Evolutionary conservation across 192 early-diverging fungal species (phyloP).

Genomic region (Coemansia sp.): DNA sequence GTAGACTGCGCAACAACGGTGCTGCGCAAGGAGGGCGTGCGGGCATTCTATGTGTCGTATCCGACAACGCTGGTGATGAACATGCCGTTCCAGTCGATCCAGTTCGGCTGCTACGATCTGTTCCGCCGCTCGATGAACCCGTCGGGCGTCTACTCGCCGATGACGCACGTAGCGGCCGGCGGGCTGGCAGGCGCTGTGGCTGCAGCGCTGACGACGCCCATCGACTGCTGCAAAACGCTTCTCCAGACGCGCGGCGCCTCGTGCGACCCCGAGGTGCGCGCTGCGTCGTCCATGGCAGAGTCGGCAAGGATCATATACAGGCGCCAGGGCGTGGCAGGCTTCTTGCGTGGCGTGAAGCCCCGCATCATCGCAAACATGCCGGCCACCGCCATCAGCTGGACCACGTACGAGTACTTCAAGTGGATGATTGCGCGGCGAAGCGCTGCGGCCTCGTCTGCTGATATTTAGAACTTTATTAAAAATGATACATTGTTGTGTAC

Average conservation of each 20-base stretch:
- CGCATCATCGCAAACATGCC: constrained; percentile 90
- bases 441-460: neutral
- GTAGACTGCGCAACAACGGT: constrained; percentile 69
- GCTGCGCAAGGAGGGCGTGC: constrained; percentile 70
- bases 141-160: constrained; percentile 75
- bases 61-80: constrained; percentile 93
- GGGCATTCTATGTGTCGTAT: constrained; percentile 90
- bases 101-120: constrained; percentile 91
- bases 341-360: constrained; percentile 75
- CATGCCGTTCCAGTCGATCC: constrained; percentile 92
- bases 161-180: constrained; percentile 81
- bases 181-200: constrained; percentile 88
- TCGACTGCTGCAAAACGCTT: constrained; percentile 97
- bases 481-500: neutral
- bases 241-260: constrained; percentile 88
- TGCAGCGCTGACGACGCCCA: constrained; percentile 82
- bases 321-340: constrained; percentile 72
- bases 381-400: constrained; percentile 93
- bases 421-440: constrained; percentile 61
- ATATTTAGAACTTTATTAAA: neutral
- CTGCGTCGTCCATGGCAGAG: constrained; percentile 67
- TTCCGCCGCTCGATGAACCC: constrained; percentile 83
- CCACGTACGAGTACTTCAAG: constrained; percentile 85
- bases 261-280: constrained; percentile 65
- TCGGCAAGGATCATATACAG: constrained; percentile 76